Percentiles rank a stretch among this genome's conserved stretches.
Evolutionary conservation across 192 early-diverging fungal species (phyloP).

Genomic region (Coemansia sp.): DNA sequence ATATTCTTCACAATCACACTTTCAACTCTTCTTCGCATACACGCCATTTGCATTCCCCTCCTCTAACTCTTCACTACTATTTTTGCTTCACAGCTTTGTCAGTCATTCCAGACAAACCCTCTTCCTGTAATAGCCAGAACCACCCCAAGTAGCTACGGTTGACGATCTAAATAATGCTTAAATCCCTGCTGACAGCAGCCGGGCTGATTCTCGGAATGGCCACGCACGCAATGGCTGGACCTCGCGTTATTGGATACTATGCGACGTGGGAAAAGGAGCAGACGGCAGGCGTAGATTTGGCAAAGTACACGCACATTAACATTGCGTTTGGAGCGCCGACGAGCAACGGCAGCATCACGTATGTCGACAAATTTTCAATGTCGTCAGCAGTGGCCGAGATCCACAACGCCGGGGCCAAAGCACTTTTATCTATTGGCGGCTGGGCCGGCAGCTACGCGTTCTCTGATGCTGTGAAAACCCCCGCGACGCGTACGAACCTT

Average conservation of each 20-base stretch:
- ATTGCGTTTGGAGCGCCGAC: conserved; percentile 61
- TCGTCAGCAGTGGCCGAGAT: conserved; percentile 52
- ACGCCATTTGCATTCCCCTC: neutral
- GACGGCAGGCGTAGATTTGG: conserved; percentile 27
- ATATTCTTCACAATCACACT: too few relatives aligned
- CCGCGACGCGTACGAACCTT: conserved; percentile 32
- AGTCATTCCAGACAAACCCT: too few relatives aligned
- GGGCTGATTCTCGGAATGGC: conserved; percentile 5
- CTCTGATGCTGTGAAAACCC: conserved; percentile 48
- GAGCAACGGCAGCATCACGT: conserved; percentile 38
- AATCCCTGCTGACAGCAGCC: conserved; percentile 1
- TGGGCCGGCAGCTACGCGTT: conserved; percentile 62
- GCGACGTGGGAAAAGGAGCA: conserved; percentile 38
- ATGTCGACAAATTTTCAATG: conserved; percentile 35
- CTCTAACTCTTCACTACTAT: neutral
- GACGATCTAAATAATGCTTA: neutral
- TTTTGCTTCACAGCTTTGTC: neutral
- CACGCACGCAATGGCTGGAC: neutral
- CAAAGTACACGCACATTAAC: conserved; percentile 69
- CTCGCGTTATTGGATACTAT: conserved; percentile 42
- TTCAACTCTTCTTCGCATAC: too few relatives aligned
- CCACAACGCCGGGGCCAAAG: conserved; percentile 59
- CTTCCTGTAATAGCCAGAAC: too few relatives aligned
- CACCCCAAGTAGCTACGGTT: too few relatives aligned
- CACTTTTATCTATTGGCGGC: conserved; percentile 66